phyloP scores from a whole-genome alignment of 2,329 filamentous ascomycete genomes.

The Colletotrichum graminicola region DNA sequence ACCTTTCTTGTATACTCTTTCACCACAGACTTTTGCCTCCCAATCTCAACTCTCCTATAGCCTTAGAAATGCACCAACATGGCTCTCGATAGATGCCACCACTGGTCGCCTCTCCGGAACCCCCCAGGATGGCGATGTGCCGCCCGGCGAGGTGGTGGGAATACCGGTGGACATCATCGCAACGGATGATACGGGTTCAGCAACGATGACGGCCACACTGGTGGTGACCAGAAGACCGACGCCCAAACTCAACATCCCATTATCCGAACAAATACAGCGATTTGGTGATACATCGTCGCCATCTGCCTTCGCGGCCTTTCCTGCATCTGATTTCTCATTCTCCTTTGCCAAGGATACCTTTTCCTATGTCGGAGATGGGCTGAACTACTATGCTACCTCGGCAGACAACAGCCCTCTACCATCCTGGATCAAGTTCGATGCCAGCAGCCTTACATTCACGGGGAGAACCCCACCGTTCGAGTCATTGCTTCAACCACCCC shows the following conservation, averaged over 20 bases:
- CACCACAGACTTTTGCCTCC: constrained; percentile 79
- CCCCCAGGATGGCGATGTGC: constrained; percentile 66
- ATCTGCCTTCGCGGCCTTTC: constrained; percentile 67
- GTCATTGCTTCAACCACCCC: constrained; percentile 74
- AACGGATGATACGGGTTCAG: constrained; percentile 73
- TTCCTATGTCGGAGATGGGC: constrained; percentile 60
- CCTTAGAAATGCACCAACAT: constrained; percentile 74
- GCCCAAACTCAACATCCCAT: constrained; percentile 67
- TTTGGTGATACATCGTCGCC: constrained; percentile 73
- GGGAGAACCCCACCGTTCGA: constrained; percentile 77
- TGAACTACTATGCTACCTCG: constrained; percentile 83
- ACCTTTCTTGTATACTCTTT: constrained; percentile 79
- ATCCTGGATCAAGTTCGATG: constrained; percentile 85
- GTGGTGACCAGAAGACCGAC: constrained; percentile 72
- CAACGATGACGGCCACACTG: constrained; percentile 75
- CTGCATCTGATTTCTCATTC: constrained; percentile 66
- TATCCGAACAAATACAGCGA: constrained; percentile 68
- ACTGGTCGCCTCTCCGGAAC: constrained; percentile 78
- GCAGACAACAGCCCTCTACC: constrained; percentile 85
- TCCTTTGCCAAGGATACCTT: constrained; percentile 73
- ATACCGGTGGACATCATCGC: constrained; percentile 76
- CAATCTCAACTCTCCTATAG: constrained; percentile 72
- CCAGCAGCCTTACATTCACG: constrained; percentile 72
- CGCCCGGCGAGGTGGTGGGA: constrained; percentile 66
- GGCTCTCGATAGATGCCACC: constrained; percentile 78